Evolutionary conservation across 1,284 basidiomycete genomes (phyloP).

Genomic region (Schizopora paradoxa): DNA sequence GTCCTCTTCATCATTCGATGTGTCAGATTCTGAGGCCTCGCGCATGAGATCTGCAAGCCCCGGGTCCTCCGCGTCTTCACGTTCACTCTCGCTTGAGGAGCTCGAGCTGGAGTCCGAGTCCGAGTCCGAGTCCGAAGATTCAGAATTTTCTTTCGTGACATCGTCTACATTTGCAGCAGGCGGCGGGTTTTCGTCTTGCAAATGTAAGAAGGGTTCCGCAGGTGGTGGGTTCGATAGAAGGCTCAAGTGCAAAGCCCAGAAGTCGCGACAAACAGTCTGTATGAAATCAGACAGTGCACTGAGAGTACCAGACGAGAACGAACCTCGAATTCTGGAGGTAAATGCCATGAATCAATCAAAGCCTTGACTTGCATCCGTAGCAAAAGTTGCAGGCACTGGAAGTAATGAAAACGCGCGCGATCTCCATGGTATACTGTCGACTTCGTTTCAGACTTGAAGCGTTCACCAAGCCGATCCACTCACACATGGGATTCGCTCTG

Average conservation of each 20-base stretch:
- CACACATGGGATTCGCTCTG: slow-evolving; percentile 54
- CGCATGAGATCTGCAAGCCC: slow-evolving; percentile 50
- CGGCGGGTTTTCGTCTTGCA: slow-evolving; percentile 30
- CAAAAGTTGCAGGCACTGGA: slow-evolving; percentile 77
- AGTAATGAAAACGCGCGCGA: slow-evolving; percentile 70
- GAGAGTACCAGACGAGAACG: slow-evolving; percentile 20
- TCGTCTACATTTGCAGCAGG: slow-evolving; percentile 21
- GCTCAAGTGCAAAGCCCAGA: slow-evolving; percentile 75
- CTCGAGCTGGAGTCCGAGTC: neutral
- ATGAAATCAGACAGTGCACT: neutral
- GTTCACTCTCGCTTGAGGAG: slow-evolving; percentile 13
- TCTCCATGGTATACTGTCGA: slow-evolving; percentile 73
- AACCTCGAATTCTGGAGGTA: slow-evolving; percentile 80
- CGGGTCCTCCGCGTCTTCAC: slow-evolving; percentile 23
- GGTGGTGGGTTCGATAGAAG: slow-evolving; percentile 55
- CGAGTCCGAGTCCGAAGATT: neutral
- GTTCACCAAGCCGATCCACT: slow-evolving; percentile 20
- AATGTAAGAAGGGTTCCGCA: slow-evolving; percentile 51
- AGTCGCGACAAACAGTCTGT: slow-evolving; percentile 74
- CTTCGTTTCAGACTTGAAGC: slow-evolving; percentile 2
- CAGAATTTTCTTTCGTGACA: slow-evolving; percentile 19
- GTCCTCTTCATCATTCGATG: slow-evolving; percentile 37
- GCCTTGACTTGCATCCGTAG: slow-evolving; percentile 69
- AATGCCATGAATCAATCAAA: slow-evolving; percentile 59
- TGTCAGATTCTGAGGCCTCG: slow-evolving; percentile 44